These are phyloP conservation scores for Colletotrichum kahawae DNA, from an alignment of 2,329 filamentous ascomycete species.

Conservation along the genomic window DNA sequence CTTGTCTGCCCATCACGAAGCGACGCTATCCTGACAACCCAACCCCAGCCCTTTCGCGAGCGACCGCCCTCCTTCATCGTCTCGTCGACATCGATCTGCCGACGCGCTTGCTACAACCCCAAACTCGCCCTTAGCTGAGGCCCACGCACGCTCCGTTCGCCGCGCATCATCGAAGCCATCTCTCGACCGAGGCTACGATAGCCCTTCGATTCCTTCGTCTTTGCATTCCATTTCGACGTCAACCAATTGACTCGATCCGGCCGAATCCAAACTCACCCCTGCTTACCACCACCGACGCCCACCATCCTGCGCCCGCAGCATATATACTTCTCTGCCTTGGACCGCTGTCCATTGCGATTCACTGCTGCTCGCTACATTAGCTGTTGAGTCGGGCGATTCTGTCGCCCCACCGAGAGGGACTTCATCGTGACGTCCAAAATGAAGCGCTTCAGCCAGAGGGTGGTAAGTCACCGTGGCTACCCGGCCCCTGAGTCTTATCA, in stretches of 20 bases:
- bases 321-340: neutral
- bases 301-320: neutral
- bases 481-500: slow-evolving; percentile 14
- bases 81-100: slow-evolving; percentile 16
- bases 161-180: neutral
- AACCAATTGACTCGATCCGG: neutral
- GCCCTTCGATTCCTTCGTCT: neutral
- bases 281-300: neutral
- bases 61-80: slow-evolving; percentile 17
- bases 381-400: slow-evolving; percentile 14
- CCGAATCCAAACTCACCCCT: neutral
- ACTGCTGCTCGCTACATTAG: slow-evolving; percentile 2
- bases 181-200: neutral
- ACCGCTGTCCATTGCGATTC: slow-evolving; percentile 6
- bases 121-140: neutral
- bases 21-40: slow-evolving; percentile 13
- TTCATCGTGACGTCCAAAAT: slow-evolving; percentile 62
- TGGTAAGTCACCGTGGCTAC: slow-evolving; percentile 67
- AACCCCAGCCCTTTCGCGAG: slow-evolving; percentile 17
- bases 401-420: slow-evolving; percentile 20
- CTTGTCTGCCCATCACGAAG: slow-evolving; percentile 11
- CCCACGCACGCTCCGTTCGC: neutral
- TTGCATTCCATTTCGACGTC: neutral
- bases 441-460: slow-evolving; percentile 97
- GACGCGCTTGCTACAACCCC: slow-evolving; percentile 13